phyloP scores from a whole-genome alignment of 257 asterid species.

The Coffea eugenioides region DNA sequence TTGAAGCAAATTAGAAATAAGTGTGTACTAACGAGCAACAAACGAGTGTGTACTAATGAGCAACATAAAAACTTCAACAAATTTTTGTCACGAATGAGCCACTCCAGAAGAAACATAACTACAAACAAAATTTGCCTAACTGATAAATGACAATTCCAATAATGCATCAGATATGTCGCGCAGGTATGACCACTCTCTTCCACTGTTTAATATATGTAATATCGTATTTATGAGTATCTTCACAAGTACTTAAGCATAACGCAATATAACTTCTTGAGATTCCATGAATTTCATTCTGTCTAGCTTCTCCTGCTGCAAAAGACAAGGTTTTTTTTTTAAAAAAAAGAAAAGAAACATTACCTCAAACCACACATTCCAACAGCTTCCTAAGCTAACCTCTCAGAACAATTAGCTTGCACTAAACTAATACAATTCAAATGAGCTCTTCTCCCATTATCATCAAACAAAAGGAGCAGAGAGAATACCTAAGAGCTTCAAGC shows the following conservation, averaged over 20 bases:
- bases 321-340: too few species aligned
- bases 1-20: slow-evolving; percentile 6
- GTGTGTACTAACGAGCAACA: background rate
- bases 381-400: background rate
- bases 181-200: background rate
- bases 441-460: background rate
- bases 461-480: background rate
- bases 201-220: background rate
- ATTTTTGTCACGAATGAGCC: background rate
- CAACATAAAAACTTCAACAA: background rate
- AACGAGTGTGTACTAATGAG: background rate
- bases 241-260: background rate
- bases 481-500: slow-evolving; percentile 69
- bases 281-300: background rate
- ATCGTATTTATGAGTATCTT: background rate
- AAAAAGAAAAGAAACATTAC: background rate
- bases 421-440: background rate
- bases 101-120: background rate
- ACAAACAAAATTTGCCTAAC: background rate
- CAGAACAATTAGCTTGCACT: background rate
- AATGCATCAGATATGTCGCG: background rate
- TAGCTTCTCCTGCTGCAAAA: background rate
- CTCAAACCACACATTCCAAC: background rate
- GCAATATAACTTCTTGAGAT: background rate
- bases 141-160: background rate